Evolutionary conservation across 192 early-diverging fungal genomes (phyloP), one percentile per base, ranked within the genome.

Genomic region (Podila clonocystis): DNA sequence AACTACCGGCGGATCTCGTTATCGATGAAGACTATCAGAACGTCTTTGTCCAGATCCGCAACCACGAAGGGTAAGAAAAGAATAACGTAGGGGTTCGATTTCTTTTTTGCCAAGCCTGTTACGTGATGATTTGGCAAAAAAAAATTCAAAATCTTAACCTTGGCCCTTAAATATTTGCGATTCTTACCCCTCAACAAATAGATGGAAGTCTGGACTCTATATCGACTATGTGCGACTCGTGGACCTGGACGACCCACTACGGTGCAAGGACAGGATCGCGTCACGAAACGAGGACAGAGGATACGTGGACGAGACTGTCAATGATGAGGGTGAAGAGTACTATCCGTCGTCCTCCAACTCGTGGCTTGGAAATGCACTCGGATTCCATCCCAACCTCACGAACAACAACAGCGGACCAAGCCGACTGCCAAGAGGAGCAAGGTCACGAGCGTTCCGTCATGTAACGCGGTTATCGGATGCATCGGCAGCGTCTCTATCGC

Each of bases 201-300:
- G 77, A n/a, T 80, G 77, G 77, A 80, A 80, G 17, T 73, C 70
- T 8, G 77, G 77, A 15, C 62, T 80, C 5, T 72, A 49, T 5
- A 65, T 80, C 28, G 77, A 80, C 36, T 80, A 69, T 69, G 77
- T 67, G 8, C 65, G 67, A 22, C 62, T 80, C 6, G 77, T 80
- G 34, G 58, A 80, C 45, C 0, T 80, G 67, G 67, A 80, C 52
- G 71, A 73, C 29, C 76, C 76, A 9, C 49, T 72, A 22, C 26
- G 41, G 29, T 68, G 63, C 41, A 67, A 65, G 38, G 58, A 71
- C 0, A 29, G 15, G 7, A 19, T 71, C n/a, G 3, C n/a, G 5
- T 24, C 9, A 26, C 58, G 22, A 9, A 30, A 17, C 2, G 55
- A 50, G 8, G n/a, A 17, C 4, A 38, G 57, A 5, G 61, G 36